Evolutionary conservation across 1,284 basidiomycete species (phyloP).

Genomic region (Lignosus rhinocerotis): DNA sequence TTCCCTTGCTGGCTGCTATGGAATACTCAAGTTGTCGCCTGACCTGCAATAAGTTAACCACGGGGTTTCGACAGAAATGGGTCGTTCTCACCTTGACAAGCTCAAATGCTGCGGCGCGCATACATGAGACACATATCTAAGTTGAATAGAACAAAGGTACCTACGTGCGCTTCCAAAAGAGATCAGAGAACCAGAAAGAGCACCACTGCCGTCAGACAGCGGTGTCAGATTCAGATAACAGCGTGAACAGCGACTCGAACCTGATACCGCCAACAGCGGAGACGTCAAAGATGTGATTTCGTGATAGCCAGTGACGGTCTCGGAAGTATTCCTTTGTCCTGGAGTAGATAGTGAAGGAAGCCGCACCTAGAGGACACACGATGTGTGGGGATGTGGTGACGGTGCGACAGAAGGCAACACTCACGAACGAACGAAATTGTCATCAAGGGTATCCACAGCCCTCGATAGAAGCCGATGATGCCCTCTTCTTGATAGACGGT

Average conservation of each 20-base stretch:
- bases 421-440: conserved; percentile 96
- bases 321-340: conserved; percentile 84
- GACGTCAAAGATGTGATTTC: conserved; percentile 64
- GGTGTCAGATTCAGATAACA: conserved; percentile 1
- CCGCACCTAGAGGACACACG: conserved; percentile 58
- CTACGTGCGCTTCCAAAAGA: conserved; percentile 82
- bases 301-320: conserved; percentile 57
- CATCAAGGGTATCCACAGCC: conserved; percentile 89
- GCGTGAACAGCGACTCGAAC: conserved; percentile 19
- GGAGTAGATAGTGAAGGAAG: conserved; percentile 93
- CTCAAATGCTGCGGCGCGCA: conserved; percentile 72
- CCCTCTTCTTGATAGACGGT: conserved; percentile 90
- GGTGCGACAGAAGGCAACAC: conserved; percentile 34
- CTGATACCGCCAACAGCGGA: conserved; percentile 73
- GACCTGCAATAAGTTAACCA: conserved; percentile 48
- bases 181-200: conserved; percentile 81
- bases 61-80: not conserved
- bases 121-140: not conserved
- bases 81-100: conserved; percentile 78
- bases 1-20: conserved; percentile 80
- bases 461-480: conserved; percentile 87
- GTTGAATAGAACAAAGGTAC: conserved; percentile 35
- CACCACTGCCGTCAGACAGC: conserved; percentile 48
- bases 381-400: not conserved
- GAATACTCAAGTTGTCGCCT: conserved; percentile 92